phyloP scores from a whole-genome alignment of 768 basidiomycete species.

The Panaeolus cyanescens region DNA sequence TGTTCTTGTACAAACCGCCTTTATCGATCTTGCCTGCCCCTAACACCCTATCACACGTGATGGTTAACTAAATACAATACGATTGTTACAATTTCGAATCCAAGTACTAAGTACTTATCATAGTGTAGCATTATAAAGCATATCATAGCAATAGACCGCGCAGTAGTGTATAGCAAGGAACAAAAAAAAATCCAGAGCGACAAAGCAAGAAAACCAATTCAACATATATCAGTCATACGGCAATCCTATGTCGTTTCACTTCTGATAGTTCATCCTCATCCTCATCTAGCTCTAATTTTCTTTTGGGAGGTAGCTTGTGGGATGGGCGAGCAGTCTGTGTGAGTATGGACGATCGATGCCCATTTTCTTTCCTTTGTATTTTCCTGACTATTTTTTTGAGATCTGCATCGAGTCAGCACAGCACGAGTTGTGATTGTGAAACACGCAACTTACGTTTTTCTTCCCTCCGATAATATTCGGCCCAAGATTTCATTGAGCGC shows the following conservation, averaged over 20 bases:
- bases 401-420: constrained; percentile 22
- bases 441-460: constrained; percentile 41
- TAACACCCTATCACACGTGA: neutral
- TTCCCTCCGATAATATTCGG: constrained; percentile 56
- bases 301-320: constrained; percentile 29
- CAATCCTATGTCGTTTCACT: neutral
- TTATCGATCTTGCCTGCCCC: constrained; percentile 26
- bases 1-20: neutral
- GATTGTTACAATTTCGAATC: constrained; percentile 11
- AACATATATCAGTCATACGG: neutral
- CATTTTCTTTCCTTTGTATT: constrained; percentile 31
- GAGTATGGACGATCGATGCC: constrained; percentile 17
- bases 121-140: neutral
- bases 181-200: neutral
- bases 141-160: neutral
- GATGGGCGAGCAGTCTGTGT: constrained; percentile 33
- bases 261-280: constrained; percentile 19
- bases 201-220: neutral
- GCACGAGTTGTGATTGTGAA: neutral
- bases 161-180: constrained; percentile 4
- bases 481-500: constrained; percentile 60
- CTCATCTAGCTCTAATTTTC: constrained; percentile 33
- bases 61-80: neutral
- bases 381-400: constrained; percentile 39
- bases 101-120: neutral